These are phyloP conservation scores for Eremochloa ophiuroides DNA, from an alignment of 176 grass and related monocot species.

Conservation along the genomic window DNA sequence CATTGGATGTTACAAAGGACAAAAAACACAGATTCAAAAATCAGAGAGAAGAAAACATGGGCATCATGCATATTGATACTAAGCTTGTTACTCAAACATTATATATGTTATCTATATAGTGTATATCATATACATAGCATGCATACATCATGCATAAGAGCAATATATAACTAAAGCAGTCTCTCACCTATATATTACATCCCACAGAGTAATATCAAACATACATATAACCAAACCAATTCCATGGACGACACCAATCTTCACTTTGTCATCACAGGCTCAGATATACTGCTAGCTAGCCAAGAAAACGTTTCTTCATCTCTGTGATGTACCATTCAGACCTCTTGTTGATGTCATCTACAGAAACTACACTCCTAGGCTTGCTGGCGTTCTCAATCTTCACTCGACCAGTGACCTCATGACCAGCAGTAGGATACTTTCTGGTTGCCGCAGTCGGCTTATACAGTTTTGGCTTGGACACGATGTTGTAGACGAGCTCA, in stretches of 20 bases:
- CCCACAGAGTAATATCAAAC: not conserved
- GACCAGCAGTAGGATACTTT: not conserved
- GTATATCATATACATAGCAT: not conserved
- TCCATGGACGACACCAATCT: not conserved
- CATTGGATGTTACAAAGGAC: too few relatives aligned
- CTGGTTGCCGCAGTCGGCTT: not conserved
- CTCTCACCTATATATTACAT: not conserved
- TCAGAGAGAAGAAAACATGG: too few relatives aligned
- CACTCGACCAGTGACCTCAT: not conserved
- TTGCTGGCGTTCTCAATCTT: not conserved
- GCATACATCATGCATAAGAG: not conserved
- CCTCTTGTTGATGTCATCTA: slow-evolving; percentile 42
- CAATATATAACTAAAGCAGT: not conserved
- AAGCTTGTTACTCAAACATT: not conserved
- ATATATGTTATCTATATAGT: not conserved
- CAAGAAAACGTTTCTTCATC: slow-evolving; percentile 30
- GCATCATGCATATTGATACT: not conserved
- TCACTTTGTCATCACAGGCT: not conserved
- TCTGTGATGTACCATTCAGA: slow-evolving; percentile 40
- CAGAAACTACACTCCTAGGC: not conserved
- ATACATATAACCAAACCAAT: not conserved
- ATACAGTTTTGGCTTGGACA: slow-evolving; percentile 20
- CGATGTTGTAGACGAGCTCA: slow-evolving; percentile 16
- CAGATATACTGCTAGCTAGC: not conserved
- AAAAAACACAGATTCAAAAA: too few relatives aligned